Base-by-base conservation (phyloP, 805 yeast genomes). In the Candida multigemmis region DNA sequence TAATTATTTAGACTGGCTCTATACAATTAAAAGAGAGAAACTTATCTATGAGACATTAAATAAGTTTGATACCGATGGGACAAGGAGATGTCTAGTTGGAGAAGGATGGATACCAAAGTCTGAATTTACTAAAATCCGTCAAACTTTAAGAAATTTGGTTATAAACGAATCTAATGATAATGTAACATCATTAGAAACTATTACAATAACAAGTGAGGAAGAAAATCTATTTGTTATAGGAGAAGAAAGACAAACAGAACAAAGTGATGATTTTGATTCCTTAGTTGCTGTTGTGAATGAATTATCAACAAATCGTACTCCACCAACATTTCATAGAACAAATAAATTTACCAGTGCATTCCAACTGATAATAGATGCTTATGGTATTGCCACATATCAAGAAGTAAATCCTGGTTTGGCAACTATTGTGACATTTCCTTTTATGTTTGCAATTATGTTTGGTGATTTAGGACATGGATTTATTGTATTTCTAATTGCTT, bases 391-490 rank as follows among this genome's bases (percentile, higher is more conserved):
- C 7, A 74, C 82, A 13, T 78, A 78, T 43, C 74, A 73, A 42
- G 87, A 78, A 49, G 76, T 78, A 7, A 78, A 78, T 42, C 82
- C 87, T 7, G 85, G 84, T 30, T 62, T 78, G 34, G 77, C 87
- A 11, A 74, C 86, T 2, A 66, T 77, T 21, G 74, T 77, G 11
- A 79, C 87, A 0, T 79, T 79, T 55, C 87, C 87, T 10, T 79
- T 78, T 46, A 74, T 79, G 83, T 79, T 79, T 55, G 85, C 87
- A 11, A 74, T 79, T 35, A 79, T 79, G 87, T 79, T 79, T 56
- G 87, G 87, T 55, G 87, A 79, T 55, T 56, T 78, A 36, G 87
- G 87, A 7, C 87, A 79, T 46, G 87, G 87, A n/a, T 53, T 74
- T 31, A 57, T 79, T 30, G 56, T 79, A 44, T 48, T 69, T 16